Base-by-base conservation (phyloP, 2,329 filamentous ascomycete genomes). In the Paradendryphiella salina region DNA sequence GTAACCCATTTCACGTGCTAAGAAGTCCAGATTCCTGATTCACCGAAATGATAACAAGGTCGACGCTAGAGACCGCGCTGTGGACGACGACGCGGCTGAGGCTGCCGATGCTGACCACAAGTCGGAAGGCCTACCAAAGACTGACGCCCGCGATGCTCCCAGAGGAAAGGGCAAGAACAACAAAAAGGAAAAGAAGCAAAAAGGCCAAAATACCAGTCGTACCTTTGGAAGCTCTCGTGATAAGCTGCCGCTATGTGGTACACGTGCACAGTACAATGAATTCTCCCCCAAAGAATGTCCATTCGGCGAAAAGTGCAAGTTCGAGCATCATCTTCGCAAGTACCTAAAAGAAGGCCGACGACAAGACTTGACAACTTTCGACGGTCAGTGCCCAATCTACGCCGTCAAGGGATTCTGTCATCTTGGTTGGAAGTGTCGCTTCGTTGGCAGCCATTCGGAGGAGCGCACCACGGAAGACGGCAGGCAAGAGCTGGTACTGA, bases 361-460 rank as follows among this genome's bases (percentile, higher is more conserved):
- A 36, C 84, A 84, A 53, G 90, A 97, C 66, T 79, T 96, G 32
- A 81, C 82, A 4, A 90, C 88, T 0, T 87, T 96, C 64, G 81
- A 80, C 34, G 88, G 89, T 5, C 79, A 87, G 55, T 99, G 94
- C 67, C 93, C 92, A 0, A 82, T 96, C 7, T 96, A 85, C 72
- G 86, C 89, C 59, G 78, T 79, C 13, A 83, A 87, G 57, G 92
- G 92, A 10, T 84, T 80, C 55, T 99, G 94, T 65, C 81, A 83
- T 40, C 84, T 87, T 11, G 94, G 94, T 5, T 99, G 93, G 92
- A 96, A 93, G 71, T 99, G 94, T 71, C 87, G 93, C 17, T 96
- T 96, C 67, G 88, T 90, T 28, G 82, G 82, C 56, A 95, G 90
- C 56, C 94, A 99, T 74, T 94, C 90, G 64, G 81, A 85, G 56